Percentiles rank a stretch among this genome's conserved stretches.
These are phyloP conservation scores for Talaromyces thailandensis DNA, from an alignment of 495 filamentous ascomycete species.

Conservation along the genomic window DNA sequence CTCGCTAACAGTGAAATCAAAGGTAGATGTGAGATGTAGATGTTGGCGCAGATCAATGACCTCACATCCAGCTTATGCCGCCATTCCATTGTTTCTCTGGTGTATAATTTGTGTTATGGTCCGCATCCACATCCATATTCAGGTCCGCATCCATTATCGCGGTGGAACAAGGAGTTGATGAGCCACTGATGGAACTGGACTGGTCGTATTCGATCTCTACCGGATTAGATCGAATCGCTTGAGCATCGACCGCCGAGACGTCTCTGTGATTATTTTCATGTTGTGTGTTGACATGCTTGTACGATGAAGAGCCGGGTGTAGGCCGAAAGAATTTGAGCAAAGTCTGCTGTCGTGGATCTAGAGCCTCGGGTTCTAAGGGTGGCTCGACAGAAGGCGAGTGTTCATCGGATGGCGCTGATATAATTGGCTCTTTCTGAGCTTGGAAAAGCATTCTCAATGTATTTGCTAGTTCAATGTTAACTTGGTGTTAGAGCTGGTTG, in stretches of 20 bases:
- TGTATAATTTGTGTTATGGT: neutral
- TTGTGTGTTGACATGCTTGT: slow-evolving; percentile 11
- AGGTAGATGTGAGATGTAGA: neutral
- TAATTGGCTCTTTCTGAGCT: slow-evolving; percentile 22
- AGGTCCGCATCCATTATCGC: slow-evolving; percentile 19
- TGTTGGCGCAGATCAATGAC: neutral
- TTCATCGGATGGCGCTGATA: neutral
- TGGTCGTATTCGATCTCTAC: neutral
- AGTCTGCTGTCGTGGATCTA: slow-evolving; percentile 38
- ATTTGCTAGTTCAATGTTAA: slow-evolving; percentile 26
- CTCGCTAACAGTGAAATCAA: neutral
- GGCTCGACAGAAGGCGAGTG: neutral
- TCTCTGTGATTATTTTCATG: neutral
- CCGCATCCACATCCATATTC: slow-evolving; percentile 42
- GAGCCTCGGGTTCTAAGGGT: slow-evolving; percentile 16
- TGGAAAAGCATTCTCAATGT: slow-evolving; percentile 39
- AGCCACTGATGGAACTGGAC: slow-evolving; percentile 14
- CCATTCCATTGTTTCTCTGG: neutral
- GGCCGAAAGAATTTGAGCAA: slow-evolving; percentile 35
- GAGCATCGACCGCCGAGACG: neutral
- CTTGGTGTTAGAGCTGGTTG: slow-evolving; percentile 1
- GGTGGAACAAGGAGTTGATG: slow-evolving; percentile 16
- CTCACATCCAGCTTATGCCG: neutral
- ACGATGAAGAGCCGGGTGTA: slow-evolving; percentile 18
- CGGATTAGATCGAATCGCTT: neutral